phyloP scores from a whole-genome alignment of 768 basidiomycete species.

The Xerocomus brunneocitrinus region DNA sequence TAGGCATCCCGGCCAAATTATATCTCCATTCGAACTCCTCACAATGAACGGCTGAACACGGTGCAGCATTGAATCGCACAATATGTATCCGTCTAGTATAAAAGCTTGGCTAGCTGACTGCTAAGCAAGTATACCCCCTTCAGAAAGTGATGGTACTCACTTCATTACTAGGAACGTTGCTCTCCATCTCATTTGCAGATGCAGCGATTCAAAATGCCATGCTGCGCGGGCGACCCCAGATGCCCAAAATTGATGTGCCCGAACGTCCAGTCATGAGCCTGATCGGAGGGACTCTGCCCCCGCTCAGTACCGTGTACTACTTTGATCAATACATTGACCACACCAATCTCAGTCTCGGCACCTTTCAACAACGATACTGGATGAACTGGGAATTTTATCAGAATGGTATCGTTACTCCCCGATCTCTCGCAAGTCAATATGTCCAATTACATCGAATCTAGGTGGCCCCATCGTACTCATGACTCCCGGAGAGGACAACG shows the following conservation, averaged over 20 bases:
- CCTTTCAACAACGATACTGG: slow-evolving; percentile 78
- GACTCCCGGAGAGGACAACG: slow-evolving; percentile 65
- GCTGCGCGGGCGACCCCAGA: slow-evolving; percentile 13
- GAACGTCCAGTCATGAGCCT: slow-evolving; percentile 10
- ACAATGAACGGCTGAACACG: too few species aligned
- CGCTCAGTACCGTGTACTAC: slow-evolving; percentile 26
- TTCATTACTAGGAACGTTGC: slow-evolving; percentile 4
- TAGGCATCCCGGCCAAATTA: neutral
- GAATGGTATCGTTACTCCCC: slow-evolving; percentile 29
- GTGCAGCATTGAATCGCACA: neutral
- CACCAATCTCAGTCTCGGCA: slow-evolving; percentile 54
- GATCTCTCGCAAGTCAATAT: neutral
- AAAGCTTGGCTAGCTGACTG: neutral
- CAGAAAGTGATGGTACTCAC: slow-evolving; percentile 10
- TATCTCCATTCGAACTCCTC: too few species aligned
- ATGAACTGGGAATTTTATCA: slow-evolving; percentile 64
- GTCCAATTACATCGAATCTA: neutral
- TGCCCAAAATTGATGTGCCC: slow-evolving; percentile 12
- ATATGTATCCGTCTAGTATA: neutral
- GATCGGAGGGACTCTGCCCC: slow-evolving; percentile 25
- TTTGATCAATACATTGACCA: slow-evolving; percentile 41
- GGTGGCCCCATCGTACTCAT: slow-evolving; percentile 26
- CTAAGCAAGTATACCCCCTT: neutral
- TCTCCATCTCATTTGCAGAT: slow-evolving; percentile 11
- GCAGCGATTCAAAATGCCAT: slow-evolving; percentile 21